A percentile compares a stretch with the other conserved stretches of the same genome.
These are phyloP conservation scores for Atalantia buxifolia DNA, from an alignment of 345 rosid genomes.

Conservation along the genomic window DNA sequence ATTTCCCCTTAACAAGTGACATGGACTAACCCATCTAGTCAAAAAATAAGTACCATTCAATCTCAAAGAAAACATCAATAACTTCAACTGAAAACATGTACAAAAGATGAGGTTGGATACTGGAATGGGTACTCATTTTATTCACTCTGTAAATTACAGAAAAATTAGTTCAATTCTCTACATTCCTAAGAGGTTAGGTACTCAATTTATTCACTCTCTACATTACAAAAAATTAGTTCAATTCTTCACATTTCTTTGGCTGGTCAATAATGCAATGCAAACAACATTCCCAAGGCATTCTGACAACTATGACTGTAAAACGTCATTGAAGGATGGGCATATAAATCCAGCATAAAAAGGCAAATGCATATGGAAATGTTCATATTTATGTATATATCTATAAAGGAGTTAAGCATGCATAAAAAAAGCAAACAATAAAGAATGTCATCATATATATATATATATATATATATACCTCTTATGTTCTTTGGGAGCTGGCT, in stretches of 20 bases:
- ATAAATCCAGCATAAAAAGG: not conserved
- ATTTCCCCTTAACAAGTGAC: not conserved
- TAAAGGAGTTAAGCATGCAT: not conserved
- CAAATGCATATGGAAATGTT: not conserved
- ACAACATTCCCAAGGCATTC: not conserved
- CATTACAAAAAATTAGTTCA: not conserved
- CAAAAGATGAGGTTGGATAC: not conserved
- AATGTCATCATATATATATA: not conserved
- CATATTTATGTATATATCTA: not conserved
- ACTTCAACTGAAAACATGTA: not conserved
- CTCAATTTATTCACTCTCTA: too few relatives aligned
- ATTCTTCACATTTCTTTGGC: not conserved
- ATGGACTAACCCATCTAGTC: not conserved
- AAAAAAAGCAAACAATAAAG: not conserved
- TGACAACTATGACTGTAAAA: not conserved
- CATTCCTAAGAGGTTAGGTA: too few relatives aligned
- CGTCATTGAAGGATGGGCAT: not conserved
- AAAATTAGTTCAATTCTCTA: too few relatives aligned
- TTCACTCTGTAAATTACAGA: not conserved
- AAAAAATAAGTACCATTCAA: not conserved
- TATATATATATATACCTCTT: slow-evolving; percentile 36
- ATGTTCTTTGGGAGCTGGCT: slow-evolving; percentile 52
- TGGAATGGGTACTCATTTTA: not conserved
- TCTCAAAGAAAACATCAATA: not conserved
- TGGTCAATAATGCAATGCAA: not conserved